Base-by-base conservation (phyloP, 306 rosid species). In the Inga leiocalycina region DNA sequence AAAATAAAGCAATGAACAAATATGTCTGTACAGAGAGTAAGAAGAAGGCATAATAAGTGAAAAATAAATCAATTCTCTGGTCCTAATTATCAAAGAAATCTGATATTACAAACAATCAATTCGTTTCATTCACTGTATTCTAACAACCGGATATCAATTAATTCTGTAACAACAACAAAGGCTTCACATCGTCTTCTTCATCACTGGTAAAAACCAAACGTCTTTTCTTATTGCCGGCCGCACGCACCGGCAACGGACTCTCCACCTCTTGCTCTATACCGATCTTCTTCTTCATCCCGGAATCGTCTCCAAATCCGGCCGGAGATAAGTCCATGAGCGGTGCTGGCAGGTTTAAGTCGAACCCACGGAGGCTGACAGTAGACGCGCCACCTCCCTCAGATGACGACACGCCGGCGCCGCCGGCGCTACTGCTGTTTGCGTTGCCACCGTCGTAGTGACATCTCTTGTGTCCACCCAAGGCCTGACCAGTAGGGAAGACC, bases 391-490 rank as follows among this genome's bases (percentile, higher is more conserved):
- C 92, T 4, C 93, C 92, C 12, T 90, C 92, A 0, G 92, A 89
- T 3, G 82, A 77, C 0, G 90, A 79, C 22, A 82, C 64, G 19
- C 69, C 77, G n/a, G 75, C 75, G 19, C 37, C 56, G 19, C 56
- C 56, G 37, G 56, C 56, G 68, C 66, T 56, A 19, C 10, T 35
- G 67, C 22, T 75, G 48, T 56, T 66, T 17, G 71, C 48, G 66
- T 72, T 73, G 5, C 43, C 43, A 5, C 92, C 94, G 41, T 92
- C 91, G 24, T 92, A 92, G 93, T 92, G 93, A 75, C 93, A 87
- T 19, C 97, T 87, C 68, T 92, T 92, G 87, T 92, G 97, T 6
- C 97, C 94, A 5, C 97, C 97, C 66, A 92, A 69, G 72, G 94
- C 94, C 86, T 92, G 97, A 1, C 97, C 97, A 1, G 97, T 90